Conservation (phyloP, 192 early-diverging fungal species). For the Podila epigama region DNA sequence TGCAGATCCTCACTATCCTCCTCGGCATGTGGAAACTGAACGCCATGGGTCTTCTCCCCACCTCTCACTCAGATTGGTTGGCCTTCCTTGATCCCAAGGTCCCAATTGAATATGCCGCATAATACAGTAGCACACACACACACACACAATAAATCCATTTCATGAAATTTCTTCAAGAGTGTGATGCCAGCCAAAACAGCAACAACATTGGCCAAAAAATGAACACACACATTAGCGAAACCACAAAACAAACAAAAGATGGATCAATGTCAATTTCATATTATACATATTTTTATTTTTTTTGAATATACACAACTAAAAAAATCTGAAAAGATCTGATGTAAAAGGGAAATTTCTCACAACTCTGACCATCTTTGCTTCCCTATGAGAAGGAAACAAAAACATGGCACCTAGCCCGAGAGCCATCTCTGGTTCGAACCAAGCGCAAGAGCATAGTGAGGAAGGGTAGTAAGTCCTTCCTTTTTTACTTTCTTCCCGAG, state of each 20-base stretch:
- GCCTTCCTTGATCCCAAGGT: constrained; percentile 83
- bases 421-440: background rate
- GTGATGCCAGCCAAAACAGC: no score
- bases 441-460: constrained; percentile 32
- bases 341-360: constrained; percentile 27
- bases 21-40: constrained; percentile 93
- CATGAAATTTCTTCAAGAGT: no score
- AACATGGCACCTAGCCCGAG: constrained; percentile 12
- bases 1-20: constrained; percentile 81
- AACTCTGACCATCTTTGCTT: constrained; percentile 18
- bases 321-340: background rate
- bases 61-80: constrained; percentile 93
- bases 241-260: no score
- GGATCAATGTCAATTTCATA: no score
- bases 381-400: background rate
- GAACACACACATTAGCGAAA: no score
- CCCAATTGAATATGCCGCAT: constrained; percentile 44
- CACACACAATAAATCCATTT: no score
- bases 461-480: constrained; percentile 46
- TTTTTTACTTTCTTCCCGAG: constrained; percentile 48
- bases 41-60: constrained; percentile 96
- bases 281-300: no score
- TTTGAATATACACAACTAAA: background rate
- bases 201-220: no score
- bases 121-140: no score